Evolutionary conservation across 768 basidiomycete species (phyloP).

Genomic region (Thelephora ganbajun): DNA sequence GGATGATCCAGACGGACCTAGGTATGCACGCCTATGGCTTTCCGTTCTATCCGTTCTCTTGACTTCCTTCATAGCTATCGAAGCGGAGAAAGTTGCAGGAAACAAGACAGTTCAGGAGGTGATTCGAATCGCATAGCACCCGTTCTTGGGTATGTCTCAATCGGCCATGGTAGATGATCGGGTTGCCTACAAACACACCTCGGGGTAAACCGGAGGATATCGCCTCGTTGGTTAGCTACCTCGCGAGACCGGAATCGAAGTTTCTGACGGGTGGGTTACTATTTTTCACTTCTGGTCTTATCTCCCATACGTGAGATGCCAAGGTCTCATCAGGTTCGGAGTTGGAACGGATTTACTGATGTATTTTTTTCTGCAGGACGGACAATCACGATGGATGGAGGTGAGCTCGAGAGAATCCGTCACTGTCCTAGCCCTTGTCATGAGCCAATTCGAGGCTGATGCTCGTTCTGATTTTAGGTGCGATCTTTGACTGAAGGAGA

Average conservation of each 20-base stretch:
- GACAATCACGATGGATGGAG: neutral
- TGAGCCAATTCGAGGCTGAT: neutral
- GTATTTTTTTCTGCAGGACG: neutral
- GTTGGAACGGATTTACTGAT: too few species aligned
- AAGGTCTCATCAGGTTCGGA: too few species aligned
- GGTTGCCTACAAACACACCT: constrained; percentile 10
- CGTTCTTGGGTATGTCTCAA: neutral
- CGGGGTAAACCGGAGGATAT: too few species aligned
- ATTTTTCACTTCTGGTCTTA: neutral
- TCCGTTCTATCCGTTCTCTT: neutral
- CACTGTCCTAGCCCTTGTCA: too few species aligned
- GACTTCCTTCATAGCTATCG: neutral
- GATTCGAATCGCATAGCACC: neutral
- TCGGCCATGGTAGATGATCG: neutral
- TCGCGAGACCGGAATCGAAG: constrained; percentile 11
- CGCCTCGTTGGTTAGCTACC: constrained; percentile 10
- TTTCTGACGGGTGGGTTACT: constrained; percentile 12
- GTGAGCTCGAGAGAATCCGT: too few species aligned
- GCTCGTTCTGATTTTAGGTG: neutral
- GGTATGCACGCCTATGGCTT: constrained; percentile 20
- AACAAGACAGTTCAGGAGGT: neutral
- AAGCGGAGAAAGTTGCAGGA: neutral
- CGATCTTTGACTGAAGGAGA: neutral
- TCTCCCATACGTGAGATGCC: neutral
- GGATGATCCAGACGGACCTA: too few species aligned